Percentiles rank a stretch among this genome's conserved stretches.
Conservation (phyloP, 345 rosid species). For the Mallotus nudiflorus region DNA sequence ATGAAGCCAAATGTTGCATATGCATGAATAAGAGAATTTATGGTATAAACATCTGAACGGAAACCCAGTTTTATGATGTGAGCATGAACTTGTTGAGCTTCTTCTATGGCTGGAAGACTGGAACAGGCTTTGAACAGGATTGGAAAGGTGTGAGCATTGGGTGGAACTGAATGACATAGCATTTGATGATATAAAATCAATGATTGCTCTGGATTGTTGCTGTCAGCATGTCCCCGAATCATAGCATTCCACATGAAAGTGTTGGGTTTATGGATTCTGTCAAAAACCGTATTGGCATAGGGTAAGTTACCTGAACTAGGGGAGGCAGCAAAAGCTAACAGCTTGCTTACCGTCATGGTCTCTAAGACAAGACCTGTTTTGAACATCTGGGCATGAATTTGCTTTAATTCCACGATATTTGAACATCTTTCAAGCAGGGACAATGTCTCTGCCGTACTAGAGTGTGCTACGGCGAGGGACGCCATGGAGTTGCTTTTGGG, state of each 20-base stretch:
- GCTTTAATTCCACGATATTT: conserved; percentile 47
- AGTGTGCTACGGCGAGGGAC: conserved; percentile 8
- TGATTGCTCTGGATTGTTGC: conserved; percentile 47
- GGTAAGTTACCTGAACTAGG: conserved; percentile 33
- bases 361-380: conserved; percentile 51
- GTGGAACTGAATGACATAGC: conserved; percentile 47
- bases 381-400: conserved; percentile 58
- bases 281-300: conserved; percentile 53
- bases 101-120: conserved; percentile 38
- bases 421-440: conserved; percentile 55
- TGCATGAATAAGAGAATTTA: conserved; percentile 57
- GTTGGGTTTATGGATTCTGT: conserved; percentile 38
- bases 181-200: conserved; percentile 52
- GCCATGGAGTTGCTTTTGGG: conserved; percentile 13
- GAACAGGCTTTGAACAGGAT: conserved; percentile 76
- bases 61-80: conserved; percentile 56
- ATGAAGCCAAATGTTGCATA: conserved; percentile 47
- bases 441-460: conserved; percentile 25
- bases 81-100: conserved; percentile 57
- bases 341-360: conserved; percentile 37
- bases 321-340: conserved; percentile 44
- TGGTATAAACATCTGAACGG: conserved; percentile 39
- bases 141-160: conserved; percentile 60
- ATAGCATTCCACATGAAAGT: conserved; percentile 66
- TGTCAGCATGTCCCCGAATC: conserved; percentile 53